Evolutionary conservation across 768 basidiomycete species (phyloP), one percentile per base, ranked within the genome.

Genomic region (Lactarius sp.): DNA sequence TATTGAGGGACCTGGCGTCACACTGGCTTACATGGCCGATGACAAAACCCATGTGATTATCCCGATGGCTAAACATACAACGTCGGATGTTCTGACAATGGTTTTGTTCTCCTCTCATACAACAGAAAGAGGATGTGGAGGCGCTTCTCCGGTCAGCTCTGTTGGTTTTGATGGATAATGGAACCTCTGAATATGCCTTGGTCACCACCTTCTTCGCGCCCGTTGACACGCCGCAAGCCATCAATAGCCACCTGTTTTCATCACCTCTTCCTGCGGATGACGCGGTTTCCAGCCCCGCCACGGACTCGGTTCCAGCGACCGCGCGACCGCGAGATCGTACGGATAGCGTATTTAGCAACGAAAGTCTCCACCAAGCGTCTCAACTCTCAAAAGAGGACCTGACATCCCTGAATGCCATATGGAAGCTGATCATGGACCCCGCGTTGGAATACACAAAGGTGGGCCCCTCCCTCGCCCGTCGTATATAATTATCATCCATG

Each of bases 361-460:
- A 77, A 22, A 72, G 76, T 51, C 69, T 73, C 33, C 71, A 55
- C 33, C 70, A 68, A 6, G 69, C 52, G 16, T 27, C 59, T 33
- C 58, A 41, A 20, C 49, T 62, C 37, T 77, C 44, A 73, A 88
- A 85, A 73, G 83, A 84, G 60, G 85, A 88, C 60, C 81, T 84
- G 66, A 77, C 80, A 10, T 80, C 76, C 12, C 74, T 88, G 36
- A 83, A 85, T 69, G 77, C 77, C 2, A 78, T 92, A 12, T 99
- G 95, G 94, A 96, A 94, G 73, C 89, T 92, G 71, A 83, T 97
- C 46, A 85, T 97, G 75, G 95, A 96, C 67, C 93, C 97, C 1
- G 89, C 90, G 5, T 75, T 96, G 62, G 89, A 92, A 59, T 97
- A 96, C 71, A 85, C 84, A 67, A 84, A 90, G 76, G 93, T 85